phyloP scores from a whole-genome alignment of 2,329 filamentous ascomycete species.

The Pezicula radicicola region DNA sequence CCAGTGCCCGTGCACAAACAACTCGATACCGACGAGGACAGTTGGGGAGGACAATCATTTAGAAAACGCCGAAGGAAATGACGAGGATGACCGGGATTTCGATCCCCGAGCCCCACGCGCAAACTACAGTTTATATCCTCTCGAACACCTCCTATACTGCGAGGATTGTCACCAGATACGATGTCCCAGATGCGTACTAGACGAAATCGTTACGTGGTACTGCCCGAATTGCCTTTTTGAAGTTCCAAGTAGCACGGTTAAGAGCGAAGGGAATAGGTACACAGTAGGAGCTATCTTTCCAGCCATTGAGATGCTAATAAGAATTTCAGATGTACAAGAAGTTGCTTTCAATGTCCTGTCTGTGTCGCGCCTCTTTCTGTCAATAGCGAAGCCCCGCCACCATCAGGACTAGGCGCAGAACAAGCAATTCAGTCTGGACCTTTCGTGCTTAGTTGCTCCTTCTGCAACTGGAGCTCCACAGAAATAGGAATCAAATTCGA shows the following conservation, averaged over 20 bases:
- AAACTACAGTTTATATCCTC: constrained; percentile 88
- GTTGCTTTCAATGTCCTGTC: constrained; percentile 92
- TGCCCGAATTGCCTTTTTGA: constrained; percentile 96
- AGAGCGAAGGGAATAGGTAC: constrained; percentile 89
- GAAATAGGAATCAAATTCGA: constrained; percentile 91
- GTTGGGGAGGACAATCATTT: constrained; percentile 31
- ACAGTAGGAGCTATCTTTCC: constrained; percentile 12
- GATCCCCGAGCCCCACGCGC: constrained; percentile 81
- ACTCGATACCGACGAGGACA: constrained; percentile 25
- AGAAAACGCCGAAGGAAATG: constrained; percentile 40
- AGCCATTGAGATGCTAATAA: constrained; percentile 2
- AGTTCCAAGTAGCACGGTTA: constrained; percentile 87
- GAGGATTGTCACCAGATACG: constrained; percentile 97
- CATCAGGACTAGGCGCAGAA: constrained; percentile 28
- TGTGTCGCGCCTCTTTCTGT: constrained; percentile 80
- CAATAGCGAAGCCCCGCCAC: constrained; percentile 59
- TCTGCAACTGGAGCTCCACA: constrained; percentile 88
- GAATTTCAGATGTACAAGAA: constrained; percentile 72
- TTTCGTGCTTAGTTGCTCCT: constrained; percentile 80
- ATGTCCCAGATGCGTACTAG: constrained; percentile 85
- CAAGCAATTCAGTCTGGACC: constrained; percentile 46
- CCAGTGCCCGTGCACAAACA: constrained; percentile 62
- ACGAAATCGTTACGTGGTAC: constrained; percentile 94
- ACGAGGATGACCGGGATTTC: constrained; percentile 77
- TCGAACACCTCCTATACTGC: constrained; percentile 93